phyloP scores from a whole-genome alignment of 371 early-diverging fungal genomes.

The Nematocida sp. region DNA sequence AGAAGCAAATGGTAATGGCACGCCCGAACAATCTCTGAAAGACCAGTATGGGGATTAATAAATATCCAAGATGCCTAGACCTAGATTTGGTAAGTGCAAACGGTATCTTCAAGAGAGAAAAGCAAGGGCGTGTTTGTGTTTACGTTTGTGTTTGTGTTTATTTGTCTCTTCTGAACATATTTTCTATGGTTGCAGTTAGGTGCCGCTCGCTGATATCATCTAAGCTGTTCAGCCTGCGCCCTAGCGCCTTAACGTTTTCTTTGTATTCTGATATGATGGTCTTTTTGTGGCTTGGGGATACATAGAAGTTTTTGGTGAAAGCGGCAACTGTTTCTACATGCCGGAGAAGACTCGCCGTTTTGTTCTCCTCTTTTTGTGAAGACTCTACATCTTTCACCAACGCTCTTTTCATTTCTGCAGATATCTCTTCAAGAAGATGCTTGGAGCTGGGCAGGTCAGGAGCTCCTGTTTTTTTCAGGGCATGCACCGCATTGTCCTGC shows the following conservation, averaged over 20 bases:
- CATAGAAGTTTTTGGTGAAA: not conserved
- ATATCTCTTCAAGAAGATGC: slow-evolving; percentile 15
- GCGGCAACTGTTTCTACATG: slow-evolving; percentile 5
- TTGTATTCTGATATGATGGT: not conserved
- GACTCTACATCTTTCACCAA: not conserved
- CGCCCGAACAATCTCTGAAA: too few species aligned
- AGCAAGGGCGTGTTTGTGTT: too few species aligned
- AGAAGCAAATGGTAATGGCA: too few species aligned
- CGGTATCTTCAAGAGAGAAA: too few species aligned
- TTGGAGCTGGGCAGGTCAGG: not conserved
- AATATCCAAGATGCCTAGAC: too few species aligned
- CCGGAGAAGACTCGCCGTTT: not conserved
- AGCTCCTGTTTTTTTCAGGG: not conserved
- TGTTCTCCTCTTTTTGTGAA: not conserved
- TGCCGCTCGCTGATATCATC: slow-evolving; percentile 40
- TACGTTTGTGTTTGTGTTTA: too few species aligned
- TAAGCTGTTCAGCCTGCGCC: not conserved
- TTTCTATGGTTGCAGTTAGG: slow-evolving; percentile 2
- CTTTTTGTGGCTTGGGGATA: slow-evolving; percentile 7
- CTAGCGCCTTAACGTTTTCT: slow-evolving; percentile 10
- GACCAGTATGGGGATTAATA: too few species aligned
- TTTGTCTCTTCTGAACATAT: too few species aligned
- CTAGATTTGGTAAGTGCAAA: too few species aligned
- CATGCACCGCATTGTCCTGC: not conserved
- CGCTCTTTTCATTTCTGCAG: not conserved